Evolutionary conservation across 495 filamentous ascomycete species (phyloP).

Genomic region (Amphirosellinia nigrospora): DNA sequence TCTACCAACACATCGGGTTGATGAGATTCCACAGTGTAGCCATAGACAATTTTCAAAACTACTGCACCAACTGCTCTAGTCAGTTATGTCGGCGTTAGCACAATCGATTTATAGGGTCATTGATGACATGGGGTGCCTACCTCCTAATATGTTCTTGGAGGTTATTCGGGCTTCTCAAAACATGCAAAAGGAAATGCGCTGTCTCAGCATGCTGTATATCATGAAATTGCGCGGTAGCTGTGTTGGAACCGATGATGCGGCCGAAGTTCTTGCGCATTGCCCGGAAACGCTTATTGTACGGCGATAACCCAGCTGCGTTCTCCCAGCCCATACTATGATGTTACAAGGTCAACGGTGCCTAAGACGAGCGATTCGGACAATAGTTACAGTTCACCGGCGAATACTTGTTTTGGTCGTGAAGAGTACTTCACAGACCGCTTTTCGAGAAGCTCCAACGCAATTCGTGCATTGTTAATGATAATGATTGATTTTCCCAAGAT

Average conservation of each 20-base stretch:
- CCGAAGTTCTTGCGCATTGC: conserved; percentile 50
- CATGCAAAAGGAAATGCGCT: conserved; percentile 49
- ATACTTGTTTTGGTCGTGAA: conserved; percentile 45
- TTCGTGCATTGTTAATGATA: conserved; percentile 52
- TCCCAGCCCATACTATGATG: conserved; percentile 43
- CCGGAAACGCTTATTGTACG: conserved; percentile 47
- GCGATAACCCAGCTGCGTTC: conserved; percentile 41
- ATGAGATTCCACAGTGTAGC: conserved; percentile 53
- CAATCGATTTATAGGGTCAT: neutral
- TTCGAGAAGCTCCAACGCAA: conserved; percentile 54
- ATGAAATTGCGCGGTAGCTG: conserved; percentile 42
- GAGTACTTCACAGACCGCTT: conserved; percentile 54
- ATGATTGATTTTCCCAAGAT: conserved; percentile 55
- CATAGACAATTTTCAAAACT: conserved; percentile 57
- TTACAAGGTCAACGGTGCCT: neutral
- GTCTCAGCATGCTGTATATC: conserved; percentile 48
- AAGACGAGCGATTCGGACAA: neutral
- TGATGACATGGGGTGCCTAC: conserved; percentile 27
- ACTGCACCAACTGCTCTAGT: conserved; percentile 46
- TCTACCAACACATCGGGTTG: conserved; percentile 52
- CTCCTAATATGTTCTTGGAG: conserved; percentile 49
- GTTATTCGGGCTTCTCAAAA: conserved; percentile 45
- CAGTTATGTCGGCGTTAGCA: neutral
- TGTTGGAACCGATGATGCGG: conserved; percentile 44
- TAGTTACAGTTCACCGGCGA: conserved; percentile 51